Percentiles rank a stretch among this genome's conserved stretches.
phyloP scores from a whole-genome alignment of 306 rosid genomes.

The Dryas drummondii region DNA sequence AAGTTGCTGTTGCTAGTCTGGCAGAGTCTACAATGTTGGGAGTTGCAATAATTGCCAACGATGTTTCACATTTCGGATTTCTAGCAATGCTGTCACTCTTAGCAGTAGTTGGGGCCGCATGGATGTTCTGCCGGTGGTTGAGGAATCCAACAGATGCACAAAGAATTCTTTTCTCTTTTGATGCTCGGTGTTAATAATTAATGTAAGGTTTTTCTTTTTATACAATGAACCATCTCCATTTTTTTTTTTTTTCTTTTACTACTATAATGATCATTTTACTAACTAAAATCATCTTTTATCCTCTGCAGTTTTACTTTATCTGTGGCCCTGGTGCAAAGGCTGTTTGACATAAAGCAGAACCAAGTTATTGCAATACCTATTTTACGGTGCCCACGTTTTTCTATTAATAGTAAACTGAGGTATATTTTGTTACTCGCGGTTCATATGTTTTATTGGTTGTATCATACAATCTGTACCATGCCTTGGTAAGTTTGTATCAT shows the following conservation, averaged over 20 bases:
- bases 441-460: background rate
- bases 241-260: background rate
- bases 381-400: constrained; percentile 5
- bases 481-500: constrained; percentile 9
- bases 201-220: constrained; percentile 39
- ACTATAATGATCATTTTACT: background rate
- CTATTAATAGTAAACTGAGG: constrained; percentile 18
- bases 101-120: constrained; percentile 83
- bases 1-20: constrained; percentile 90
- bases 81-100: constrained; percentile 76
- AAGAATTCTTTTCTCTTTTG: constrained; percentile 60
- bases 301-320: constrained; percentile 15
- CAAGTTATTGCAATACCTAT: background rate
- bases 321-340: constrained; percentile 25
- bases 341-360: constrained; percentile 9
- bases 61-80: constrained; percentile 71
- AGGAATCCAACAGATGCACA: constrained; percentile 85
- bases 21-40: constrained; percentile 90
- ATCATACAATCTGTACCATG: background rate
- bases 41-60: constrained; percentile 83
- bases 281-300: constrained; percentile 1
- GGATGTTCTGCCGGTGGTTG: constrained; percentile 86
- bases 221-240: background rate
- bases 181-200: constrained; percentile 48
- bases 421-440: background rate